Base-by-base conservation (phyloP, 169 alveolate genomes). In the Eimeria sp. region DNA sequence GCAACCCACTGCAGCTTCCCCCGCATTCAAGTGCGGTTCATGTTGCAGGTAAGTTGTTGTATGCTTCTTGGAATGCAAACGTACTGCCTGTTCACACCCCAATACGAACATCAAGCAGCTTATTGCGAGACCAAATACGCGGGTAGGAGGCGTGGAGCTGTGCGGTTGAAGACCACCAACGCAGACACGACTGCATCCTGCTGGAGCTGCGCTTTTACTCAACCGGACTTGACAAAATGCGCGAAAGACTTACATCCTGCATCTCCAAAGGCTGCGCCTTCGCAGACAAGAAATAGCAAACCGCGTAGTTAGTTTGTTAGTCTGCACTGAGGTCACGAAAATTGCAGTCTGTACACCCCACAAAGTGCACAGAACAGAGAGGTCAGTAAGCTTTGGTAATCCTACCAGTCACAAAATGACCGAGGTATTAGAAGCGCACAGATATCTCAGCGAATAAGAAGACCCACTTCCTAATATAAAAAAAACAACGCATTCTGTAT, bases 231-330 rank as follows among this genome's bases (percentile, higher is more conserved):
- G 72, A 27, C 27, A 25, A 9, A 66, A n/a, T 14, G 9, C 6
- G 46, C 46, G 77, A 30, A 66, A n/a, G 77, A 40, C 77, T n/a
- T 66, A 66, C 77, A n/a, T n/a, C 20, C 77, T 66, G 77, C 46
- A 66, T 9, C 40, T 66, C 77, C 46, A 14, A 66, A 23, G 46
- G 46, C 40, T 9, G 46, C n/a, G 4, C 46, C 77, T 25, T 20
- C 43, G 20, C 77, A 66, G 46, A 30, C 46, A 66, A 66, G 46
- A 14, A 20, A 66, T 66, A 30, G 8, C 33, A 62, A 1, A 43
- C 49, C 9, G 71, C 8, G 30, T 62, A 62, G 30, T 23, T 62
- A 20, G 14, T 62, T 11, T 62, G 2, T 43, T 6, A 20, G 33
- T 62, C 23, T 62, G 71, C 71, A 62, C 33, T 62, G 71, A 2